A percentile compares a stretch with the other conserved stretches of the same genome.
Evolutionary conservation across 768 basidiomycete species (phyloP).

Genomic region (Trametes maxima): DNA sequence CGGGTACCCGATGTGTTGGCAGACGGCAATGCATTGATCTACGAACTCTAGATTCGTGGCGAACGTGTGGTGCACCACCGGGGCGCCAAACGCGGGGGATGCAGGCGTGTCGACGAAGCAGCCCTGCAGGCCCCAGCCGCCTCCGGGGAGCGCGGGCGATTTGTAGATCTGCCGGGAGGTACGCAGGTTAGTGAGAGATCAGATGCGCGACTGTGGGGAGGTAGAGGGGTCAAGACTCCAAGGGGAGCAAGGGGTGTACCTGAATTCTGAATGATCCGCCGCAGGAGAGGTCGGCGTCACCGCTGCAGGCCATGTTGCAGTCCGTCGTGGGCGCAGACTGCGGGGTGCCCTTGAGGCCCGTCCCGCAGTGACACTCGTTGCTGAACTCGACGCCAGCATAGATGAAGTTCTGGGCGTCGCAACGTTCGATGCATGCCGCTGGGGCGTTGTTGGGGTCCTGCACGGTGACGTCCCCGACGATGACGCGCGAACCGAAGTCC

Average conservation of each 20-base stretch:
- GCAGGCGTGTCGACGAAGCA: constrained; percentile 21
- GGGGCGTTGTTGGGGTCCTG: constrained; percentile 22
- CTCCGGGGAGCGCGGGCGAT: constrained; percentile 18
- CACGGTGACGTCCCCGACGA: constrained; percentile 22
- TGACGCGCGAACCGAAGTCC: constrained; percentile 23
- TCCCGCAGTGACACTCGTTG: constrained; percentile 31
- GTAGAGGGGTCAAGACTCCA: background rate
- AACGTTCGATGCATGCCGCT: constrained; percentile 21
- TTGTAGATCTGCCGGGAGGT: constrained; percentile 15
- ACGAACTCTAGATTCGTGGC: constrained; percentile 16
- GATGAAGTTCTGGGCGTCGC: constrained; percentile 20
- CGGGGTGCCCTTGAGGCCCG: constrained; percentile 18
- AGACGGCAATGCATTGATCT: constrained; percentile 17
- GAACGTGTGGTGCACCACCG: constrained; percentile 10
- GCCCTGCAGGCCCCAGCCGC: constrained; percentile 10
- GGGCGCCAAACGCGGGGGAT: constrained; percentile 10
- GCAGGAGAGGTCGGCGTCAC: constrained; percentile 20
- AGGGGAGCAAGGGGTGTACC: background rate
- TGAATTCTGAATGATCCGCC: constrained; percentile 28
- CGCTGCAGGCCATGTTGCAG: constrained; percentile 27
- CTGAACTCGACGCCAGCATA: constrained; percentile 31
- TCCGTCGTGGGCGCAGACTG: constrained; percentile 16
- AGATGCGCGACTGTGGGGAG: background rate
- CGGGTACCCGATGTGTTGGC: constrained; percentile 14
- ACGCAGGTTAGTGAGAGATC: background rate